Percentiles rank a stretch among this genome's conserved stretches.
Evolutionary conservation across 345 rosid genomes (phyloP).

Genomic region (Eucalyptus tenuipes): DNA sequence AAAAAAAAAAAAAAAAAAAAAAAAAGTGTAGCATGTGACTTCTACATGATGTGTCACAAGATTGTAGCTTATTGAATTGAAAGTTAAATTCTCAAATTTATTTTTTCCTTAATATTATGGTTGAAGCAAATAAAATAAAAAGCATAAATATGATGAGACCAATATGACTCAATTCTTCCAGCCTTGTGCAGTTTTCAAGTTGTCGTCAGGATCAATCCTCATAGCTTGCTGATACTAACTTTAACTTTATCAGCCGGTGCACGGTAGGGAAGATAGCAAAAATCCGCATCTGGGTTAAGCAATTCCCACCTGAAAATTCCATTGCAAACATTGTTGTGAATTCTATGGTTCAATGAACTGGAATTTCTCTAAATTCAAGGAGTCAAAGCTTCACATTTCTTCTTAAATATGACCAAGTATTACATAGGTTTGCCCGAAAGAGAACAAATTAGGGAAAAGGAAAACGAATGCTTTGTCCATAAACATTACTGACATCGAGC

Average conservation of each 20-base stretch:
- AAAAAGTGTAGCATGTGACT: too few relatives aligned
- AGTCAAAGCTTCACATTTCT: background rate
- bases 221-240: slow-evolving; percentile 1
- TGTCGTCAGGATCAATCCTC: background rate
- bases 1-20: too few relatives aligned
- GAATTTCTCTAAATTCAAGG: background rate
- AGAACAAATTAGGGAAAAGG: background rate
- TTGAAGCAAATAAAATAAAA: background rate
- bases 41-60: too few relatives aligned
- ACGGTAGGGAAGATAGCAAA: slow-evolving; percentile 10
- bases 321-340: background rate
- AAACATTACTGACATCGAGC: background rate
- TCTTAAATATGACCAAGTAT: background rate
- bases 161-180: background rate
- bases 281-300: slow-evolving; percentile 11
- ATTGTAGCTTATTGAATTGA: too few relatives aligned
- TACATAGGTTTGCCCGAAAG: background rate
- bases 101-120: background rate
- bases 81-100: background rate
- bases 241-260: slow-evolving; percentile 8
- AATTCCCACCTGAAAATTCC: slow-evolving; percentile 18
- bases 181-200: background rate
- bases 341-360: background rate
- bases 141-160: background rate
- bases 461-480: background rate